Evolutionary conservation across 1,139 yeast species (phyloP).

Genomic region (Diutina sp.): DNA sequence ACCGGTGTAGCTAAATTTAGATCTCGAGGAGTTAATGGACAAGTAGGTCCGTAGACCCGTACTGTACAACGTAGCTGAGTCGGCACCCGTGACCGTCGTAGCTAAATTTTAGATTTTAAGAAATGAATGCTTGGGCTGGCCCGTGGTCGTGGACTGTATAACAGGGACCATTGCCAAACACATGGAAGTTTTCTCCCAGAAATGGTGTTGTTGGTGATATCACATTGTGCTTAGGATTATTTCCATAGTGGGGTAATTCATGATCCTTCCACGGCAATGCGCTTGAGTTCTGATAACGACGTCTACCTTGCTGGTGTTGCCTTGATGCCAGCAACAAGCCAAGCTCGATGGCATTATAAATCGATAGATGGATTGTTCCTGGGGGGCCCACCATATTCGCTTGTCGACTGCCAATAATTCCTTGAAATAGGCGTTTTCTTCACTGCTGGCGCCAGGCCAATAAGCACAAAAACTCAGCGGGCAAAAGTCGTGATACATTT

Average conservation of each 20-base stretch:
- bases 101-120: background rate
- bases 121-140: background rate
- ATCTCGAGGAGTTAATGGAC: no score
- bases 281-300: background rate
- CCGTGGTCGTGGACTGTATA: background rate
- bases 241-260: background rate
- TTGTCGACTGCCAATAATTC: background rate
- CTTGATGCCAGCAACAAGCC: background rate
- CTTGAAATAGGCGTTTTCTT: background rate
- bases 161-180: background rate
- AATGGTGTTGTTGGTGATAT: background rate
- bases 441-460: conserved; percentile 5
- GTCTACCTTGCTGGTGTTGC: background rate
- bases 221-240: background rate
- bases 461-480: conserved; percentile 17
- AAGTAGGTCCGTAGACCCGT: no score
- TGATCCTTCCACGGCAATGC: background rate
- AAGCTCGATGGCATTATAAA: background rate
- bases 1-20: no score
- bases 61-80: no score
- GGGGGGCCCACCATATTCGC: no score
- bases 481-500: conserved; percentile 42
- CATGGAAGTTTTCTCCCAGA: conserved; percentile 1
- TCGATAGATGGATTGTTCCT: background rate
- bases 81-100: background rate